Evolutionary conservation across 2,329 filamentous ascomycete species (phyloP).

Genomic region (Aaosphaeria pasadenensis): DNA sequence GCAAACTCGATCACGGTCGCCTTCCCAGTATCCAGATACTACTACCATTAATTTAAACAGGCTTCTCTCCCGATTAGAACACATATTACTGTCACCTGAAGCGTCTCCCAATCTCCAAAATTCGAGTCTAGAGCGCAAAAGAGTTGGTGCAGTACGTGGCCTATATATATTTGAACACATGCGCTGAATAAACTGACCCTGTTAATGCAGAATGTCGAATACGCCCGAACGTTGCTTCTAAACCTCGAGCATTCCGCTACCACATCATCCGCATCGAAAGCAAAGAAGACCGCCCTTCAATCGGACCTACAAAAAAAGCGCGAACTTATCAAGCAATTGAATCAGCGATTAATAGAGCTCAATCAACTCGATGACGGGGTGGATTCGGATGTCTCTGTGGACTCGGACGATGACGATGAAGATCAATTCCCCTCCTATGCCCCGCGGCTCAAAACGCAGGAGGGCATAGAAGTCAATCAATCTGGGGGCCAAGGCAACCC

Average conservation of each 20-base stretch:
- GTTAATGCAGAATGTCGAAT: constrained; percentile 62
- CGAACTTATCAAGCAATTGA: constrained; percentile 63
- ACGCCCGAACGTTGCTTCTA: constrained; percentile 66
- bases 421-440: constrained; percentile 42
- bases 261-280: constrained; percentile 31
- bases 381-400: constrained; percentile 31
- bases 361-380: constrained; percentile 54
- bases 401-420: constrained; percentile 43
- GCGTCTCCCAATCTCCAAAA: constrained; percentile 57
- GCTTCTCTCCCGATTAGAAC: constrained; percentile 64
- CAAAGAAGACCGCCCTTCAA: constrained; percentile 60
- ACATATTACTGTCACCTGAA: constrained; percentile 61
- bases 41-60: constrained; percentile 55
- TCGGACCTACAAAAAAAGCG: constrained; percentile 63
- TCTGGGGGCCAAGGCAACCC: constrained; percentile 26
- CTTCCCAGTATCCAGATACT: constrained; percentile 20
- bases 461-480: constrained; percentile 29
- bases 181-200: background rate
- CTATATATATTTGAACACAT: background rate
- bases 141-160: constrained; percentile 51
- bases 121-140: constrained; percentile 65
- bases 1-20: constrained; percentile 18
- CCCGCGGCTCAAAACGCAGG: constrained; percentile 33
- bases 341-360: constrained; percentile 65
- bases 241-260: constrained; percentile 68